These are phyloP conservation scores for Candida palmyrensis DNA, from an alignment of 805 yeast species.

Conservation along the genomic window DNA sequence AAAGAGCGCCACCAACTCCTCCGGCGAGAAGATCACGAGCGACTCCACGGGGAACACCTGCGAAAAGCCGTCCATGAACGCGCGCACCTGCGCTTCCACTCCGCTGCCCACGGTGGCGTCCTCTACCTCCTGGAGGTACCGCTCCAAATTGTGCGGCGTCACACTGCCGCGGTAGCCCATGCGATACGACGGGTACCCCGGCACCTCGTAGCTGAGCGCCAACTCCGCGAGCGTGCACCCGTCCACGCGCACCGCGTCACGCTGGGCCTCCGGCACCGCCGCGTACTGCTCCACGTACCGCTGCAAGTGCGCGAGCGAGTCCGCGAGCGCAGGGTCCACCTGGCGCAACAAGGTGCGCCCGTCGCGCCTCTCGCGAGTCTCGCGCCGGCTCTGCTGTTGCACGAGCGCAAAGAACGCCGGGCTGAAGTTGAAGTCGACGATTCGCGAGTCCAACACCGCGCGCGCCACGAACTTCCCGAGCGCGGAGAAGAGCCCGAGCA, in stretches of 20 bases:
- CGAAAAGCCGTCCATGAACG: slow-evolving; percentile 78
- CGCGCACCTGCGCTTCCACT: slow-evolving; percentile 53
- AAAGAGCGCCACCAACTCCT: slow-evolving; percentile 65
- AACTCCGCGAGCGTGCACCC: slow-evolving; percentile 44
- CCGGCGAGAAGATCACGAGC: slow-evolving; percentile 63
- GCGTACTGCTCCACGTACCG: slow-evolving; percentile 33
- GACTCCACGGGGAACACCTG: slow-evolving; percentile 76
- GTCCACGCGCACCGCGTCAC: slow-evolving; percentile 19
- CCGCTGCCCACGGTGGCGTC: slow-evolving; percentile 62
- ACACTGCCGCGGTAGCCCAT: slow-evolving; percentile 55
- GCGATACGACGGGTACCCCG: slow-evolving; percentile 65
- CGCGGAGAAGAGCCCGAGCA: slow-evolving; percentile 50
- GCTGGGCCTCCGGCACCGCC: slow-evolving; percentile 9
- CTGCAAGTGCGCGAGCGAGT: slow-evolving; percentile 49
- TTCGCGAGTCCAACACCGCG: slow-evolving; percentile 80
- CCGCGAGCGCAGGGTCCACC: slow-evolving; percentile 57
- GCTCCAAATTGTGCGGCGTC: slow-evolving; percentile 47
- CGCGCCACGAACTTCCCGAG: slow-evolving; percentile 85
- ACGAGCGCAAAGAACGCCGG: slow-evolving; percentile 58
- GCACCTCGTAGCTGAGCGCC: slow-evolving; percentile 62
- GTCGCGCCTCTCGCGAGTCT: slow-evolving; percentile 23
- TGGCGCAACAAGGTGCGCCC: slow-evolving; percentile 35
- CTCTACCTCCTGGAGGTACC: slow-evolving; percentile 52
- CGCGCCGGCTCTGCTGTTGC: slow-evolving; percentile 15
- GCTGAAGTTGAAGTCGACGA: slow-evolving; percentile 77